phyloP scores from a whole-genome alignment of 805 yeast species.

The Babjeviella inositovora region DNA sequence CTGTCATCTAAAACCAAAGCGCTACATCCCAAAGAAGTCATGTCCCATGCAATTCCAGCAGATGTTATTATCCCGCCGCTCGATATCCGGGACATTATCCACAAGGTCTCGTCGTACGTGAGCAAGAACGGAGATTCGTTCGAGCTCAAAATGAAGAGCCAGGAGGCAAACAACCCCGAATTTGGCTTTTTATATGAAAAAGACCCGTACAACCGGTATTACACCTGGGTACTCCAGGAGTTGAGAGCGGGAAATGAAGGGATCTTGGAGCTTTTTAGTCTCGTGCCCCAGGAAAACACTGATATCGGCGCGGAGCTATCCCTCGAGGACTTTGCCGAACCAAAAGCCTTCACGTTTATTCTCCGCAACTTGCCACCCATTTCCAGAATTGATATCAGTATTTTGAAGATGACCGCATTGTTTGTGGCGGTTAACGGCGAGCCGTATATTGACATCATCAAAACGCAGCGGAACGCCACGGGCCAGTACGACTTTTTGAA shows the following conservation, averaged over 20 bases:
- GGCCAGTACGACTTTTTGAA: constrained; percentile 58
- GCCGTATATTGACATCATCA: constrained; percentile 21
- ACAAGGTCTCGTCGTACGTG: constrained; percentile 61
- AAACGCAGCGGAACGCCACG: constrained; percentile 13
- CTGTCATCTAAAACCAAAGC: too few relatives aligned
- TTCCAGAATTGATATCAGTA: constrained; percentile 47
- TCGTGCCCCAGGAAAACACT: constrained; percentile 2
- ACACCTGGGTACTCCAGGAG: constrained; percentile 25
- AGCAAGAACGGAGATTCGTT: constrained; percentile 50
- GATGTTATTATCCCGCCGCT: constrained; percentile 38
- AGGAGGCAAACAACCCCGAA: constrained; percentile 28
- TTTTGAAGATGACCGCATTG: constrained; percentile 59
- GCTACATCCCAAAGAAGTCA: too few relatives aligned
- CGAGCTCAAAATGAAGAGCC: constrained; percentile 34
- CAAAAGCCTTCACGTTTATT: constrained; percentile 11
- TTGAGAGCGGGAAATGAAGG: constrained; percentile 11
- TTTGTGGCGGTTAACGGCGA: constrained; percentile 48
- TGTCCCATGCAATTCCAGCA: too few relatives aligned
- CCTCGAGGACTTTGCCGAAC: constrained; percentile 4
- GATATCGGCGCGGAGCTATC: constrained; percentile 3
- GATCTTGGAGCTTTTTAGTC: too few relatives aligned
- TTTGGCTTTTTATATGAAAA: constrained; percentile 46
- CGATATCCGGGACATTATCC: constrained; percentile 32
- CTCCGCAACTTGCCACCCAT: constrained; percentile 18
- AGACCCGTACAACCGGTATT: constrained; percentile 44